These are phyloP conservation scores for Penicillium goetzii DNA, from an alignment of 495 filamentous ascomycete genomes.

Conservation along the genomic window DNA sequence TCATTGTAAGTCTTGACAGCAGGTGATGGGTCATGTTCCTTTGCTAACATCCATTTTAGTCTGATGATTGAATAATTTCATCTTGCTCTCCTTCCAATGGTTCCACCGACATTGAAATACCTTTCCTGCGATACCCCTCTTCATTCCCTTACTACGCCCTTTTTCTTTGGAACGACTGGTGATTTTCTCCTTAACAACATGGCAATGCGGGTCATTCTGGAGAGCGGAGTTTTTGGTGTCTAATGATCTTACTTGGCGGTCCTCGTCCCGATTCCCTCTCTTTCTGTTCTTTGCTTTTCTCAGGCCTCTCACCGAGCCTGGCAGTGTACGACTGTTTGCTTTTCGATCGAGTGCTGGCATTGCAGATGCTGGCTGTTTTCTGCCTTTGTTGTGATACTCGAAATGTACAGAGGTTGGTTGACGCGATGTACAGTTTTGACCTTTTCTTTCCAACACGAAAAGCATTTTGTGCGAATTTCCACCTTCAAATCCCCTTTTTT, in stretches of 20 bases:
- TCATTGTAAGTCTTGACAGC: slow-evolving; percentile 35
- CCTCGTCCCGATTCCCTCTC: slow-evolving; percentile 7
- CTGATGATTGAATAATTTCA: slow-evolving; percentile 23
- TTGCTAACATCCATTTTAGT: slow-evolving; percentile 17
- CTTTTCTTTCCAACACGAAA: slow-evolving; percentile 15
- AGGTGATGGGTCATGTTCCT: background rate
- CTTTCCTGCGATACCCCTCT: slow-evolving; percentile 31
- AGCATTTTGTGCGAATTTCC: slow-evolving; percentile 15
- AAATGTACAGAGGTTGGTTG: slow-evolving; percentile 27
- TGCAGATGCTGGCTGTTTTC: slow-evolving; percentile 13
- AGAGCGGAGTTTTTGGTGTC: slow-evolving; percentile 27
- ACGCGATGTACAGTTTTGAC: slow-evolving; percentile 26
- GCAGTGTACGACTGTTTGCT: slow-evolving; percentile 4
- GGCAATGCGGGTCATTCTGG: slow-evolving; percentile 22
- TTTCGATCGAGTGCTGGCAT: background rate
- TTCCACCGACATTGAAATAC: slow-evolving; percentile 8
- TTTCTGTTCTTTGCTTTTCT: slow-evolving; percentile 5
- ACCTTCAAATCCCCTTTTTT: slow-evolving; percentile 8
- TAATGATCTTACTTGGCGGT: background rate
- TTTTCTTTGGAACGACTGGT: slow-evolving; percentile 16
- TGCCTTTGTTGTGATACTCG: slow-evolving; percentile 8
- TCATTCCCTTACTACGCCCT: slow-evolving; percentile 2
- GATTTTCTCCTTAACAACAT: slow-evolving; percentile 23
- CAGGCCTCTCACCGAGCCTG: slow-evolving; percentile 1
- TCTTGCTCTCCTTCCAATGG: slow-evolving; percentile 10